These are phyloP conservation scores for Hypoxylon sp. DNA, from an alignment of 2,329 filamentous ascomycete species.

Conservation along the genomic window DNA sequence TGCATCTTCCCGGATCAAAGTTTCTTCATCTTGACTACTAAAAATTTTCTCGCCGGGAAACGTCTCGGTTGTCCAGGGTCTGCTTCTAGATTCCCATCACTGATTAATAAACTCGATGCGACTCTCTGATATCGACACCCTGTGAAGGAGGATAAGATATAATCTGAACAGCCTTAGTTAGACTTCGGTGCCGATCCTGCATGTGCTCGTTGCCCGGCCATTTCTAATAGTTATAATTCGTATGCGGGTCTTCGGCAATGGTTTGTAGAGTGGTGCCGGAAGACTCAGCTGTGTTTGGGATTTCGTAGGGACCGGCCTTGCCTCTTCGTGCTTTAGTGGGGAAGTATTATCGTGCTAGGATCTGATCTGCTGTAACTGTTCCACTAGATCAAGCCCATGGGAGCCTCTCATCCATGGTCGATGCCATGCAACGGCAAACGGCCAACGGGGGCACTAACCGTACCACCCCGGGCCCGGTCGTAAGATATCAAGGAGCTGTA, in stretches of 20 bases:
- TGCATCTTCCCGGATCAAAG: neutral
- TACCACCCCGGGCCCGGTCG: slow-evolving; percentile 32
- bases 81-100: slow-evolving; percentile 14
- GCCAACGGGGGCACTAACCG: slow-evolving; percentile 17
- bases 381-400: slow-evolving; percentile 24
- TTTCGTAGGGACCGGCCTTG: slow-evolving; percentile 5
- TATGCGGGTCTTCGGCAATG: slow-evolving; percentile 26
- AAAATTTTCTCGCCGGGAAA: slow-evolving; percentile 2
- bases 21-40: neutral
- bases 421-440: slow-evolving; percentile 15
- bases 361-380: slow-evolving; percentile 34
- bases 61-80: slow-evolving; percentile 6
- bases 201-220: slow-evolving; percentile 10
- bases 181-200: slow-evolving; percentile 10
- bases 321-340: neutral
- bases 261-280: slow-evolving; percentile 10
- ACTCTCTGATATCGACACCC: slow-evolving; percentile 14
- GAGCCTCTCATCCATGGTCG: slow-evolving; percentile 25
- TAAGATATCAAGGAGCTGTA: slow-evolving; percentile 20
- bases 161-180: slow-evolving; percentile 4
- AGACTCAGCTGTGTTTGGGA: slow-evolving; percentile 12
- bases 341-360: slow-evolving; percentile 2
- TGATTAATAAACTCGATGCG: slow-evolving; percentile 18
- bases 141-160: slow-evolving; percentile 9
- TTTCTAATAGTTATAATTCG: slow-evolving; percentile 11